These are phyloP conservation scores for Gamarada debralockiae DNA, from an alignment of 495 filamentous ascomycete species.

Conservation along the genomic window DNA sequence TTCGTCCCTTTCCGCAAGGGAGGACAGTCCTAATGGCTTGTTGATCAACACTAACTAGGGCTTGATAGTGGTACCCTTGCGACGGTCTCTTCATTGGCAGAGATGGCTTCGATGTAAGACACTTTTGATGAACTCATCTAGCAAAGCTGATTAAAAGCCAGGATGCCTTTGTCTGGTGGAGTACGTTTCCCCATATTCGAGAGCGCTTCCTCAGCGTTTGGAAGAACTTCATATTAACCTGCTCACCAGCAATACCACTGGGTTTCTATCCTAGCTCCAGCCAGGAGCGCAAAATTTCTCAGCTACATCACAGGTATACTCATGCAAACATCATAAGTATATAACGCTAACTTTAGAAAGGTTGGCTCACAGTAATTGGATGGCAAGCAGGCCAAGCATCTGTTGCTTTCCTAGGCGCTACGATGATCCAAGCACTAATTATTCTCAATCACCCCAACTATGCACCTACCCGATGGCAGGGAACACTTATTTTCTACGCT, in stretches of 20 bases:
- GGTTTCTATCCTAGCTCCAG: slow-evolving; percentile 56
- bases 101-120: slow-evolving; percentile 39
- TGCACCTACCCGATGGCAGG: slow-evolving; percentile 40
- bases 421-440: slow-evolving; percentile 42
- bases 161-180: slow-evolving; percentile 44
- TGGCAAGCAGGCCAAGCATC: slow-evolving; percentile 58
- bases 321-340: slow-evolving; percentile 32
- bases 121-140: not conserved
- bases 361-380: slow-evolving; percentile 57
- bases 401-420: slow-evolving; percentile 39
- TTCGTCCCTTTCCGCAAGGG: no score
- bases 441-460: slow-evolving; percentile 40
- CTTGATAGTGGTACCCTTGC: slow-evolving; percentile 30
- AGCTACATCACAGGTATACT: slow-evolving; percentile 35
- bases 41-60: no score
- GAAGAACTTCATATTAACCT: no score
- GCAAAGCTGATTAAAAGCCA: no score
- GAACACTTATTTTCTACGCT: slow-evolving; percentile 39
- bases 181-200: no score
- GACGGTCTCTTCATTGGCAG: slow-evolving; percentile 36
- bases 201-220: no score
- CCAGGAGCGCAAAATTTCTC: slow-evolving; percentile 46
- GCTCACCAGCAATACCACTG: slow-evolving; percentile 44
- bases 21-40: no score
- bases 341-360: slow-evolving; percentile 12